These are phyloP conservation scores for Aspergillus ellipticus DNA, from an alignment of 495 filamentous ascomycete species.

Conservation along the genomic window DNA sequence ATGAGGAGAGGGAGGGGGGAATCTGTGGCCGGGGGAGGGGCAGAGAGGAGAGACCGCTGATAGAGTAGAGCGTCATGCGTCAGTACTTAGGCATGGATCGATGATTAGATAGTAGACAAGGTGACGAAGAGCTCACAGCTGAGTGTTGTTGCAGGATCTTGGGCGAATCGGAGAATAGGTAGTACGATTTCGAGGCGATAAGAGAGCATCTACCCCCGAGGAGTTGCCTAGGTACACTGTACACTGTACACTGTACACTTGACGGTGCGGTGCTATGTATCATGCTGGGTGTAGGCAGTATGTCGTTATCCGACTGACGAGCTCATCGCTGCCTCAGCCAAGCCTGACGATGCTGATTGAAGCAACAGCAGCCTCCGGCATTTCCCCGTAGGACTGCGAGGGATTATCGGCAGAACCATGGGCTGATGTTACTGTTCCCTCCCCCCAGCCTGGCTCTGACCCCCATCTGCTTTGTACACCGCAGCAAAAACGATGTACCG, in stretches of 20 bases:
- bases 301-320: not conserved
- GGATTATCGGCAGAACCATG: not conserved
- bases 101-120: not conserved
- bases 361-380: not conserved
- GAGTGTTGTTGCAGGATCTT: constrained; percentile 4
- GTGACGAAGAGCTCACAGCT: not conserved
- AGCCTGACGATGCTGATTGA: not conserved
- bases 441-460: not conserved
- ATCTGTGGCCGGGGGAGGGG: too few species aligned
- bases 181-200: constrained; percentile 10
- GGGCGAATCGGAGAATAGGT: constrained; percentile 12
- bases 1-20: too few species aligned
- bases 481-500: constrained; percentile 4
- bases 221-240: not conserved
- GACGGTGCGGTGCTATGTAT: too few species aligned
- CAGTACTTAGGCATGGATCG: not conserved
- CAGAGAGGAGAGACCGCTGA: not conserved
- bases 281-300: too few species aligned
- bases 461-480: not conserved
- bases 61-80: not conserved
- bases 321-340: not conserved
- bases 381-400: not conserved
- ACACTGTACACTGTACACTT: not conserved
- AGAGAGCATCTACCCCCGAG: not conserved
- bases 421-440: constrained; percentile 2